Base-by-base conservation (phyloP, 805 yeast species). In the Wickerhamiella azymoides region DNA sequence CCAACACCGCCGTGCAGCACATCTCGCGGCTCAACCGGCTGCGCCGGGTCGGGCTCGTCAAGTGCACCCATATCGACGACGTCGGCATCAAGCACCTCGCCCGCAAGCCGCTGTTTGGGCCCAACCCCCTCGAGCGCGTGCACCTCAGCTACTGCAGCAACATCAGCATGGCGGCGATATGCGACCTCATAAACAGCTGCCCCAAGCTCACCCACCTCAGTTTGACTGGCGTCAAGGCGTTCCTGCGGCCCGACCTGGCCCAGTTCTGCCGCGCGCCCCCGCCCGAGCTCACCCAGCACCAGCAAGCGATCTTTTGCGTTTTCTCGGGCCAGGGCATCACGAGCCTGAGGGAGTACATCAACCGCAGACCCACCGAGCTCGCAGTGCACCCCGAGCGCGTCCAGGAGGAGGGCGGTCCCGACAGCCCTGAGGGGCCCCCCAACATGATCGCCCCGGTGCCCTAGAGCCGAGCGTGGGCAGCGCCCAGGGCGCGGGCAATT, bases 241-340 rank as follows among this genome's bases (percentile, higher is more conserved):
- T 92, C 64, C 14, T 42, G 30, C 72, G 94, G 49, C 72, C 80
- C 9, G 96, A 89, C 57, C 77, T 89, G 41, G 81, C 89, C 0
- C 77, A 75, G 52, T 88, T 77, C 62, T 88, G 96, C 61, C 79
- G 97, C 25, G 83, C 80, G 8, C 92, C 97, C 1, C 97, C 98
- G 3, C 76, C 82, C 10, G 96, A 86, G 55, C 88, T 92, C 61
- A 86, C 80, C 45, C 84, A 79, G 47, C 80, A 80, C 56, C 98
- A 92, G 62, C 79, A 79, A 52, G 73, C 79, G 18, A 71, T 83
- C 41, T 89, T 92, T 58, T 89, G 97, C 65, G 98, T 89, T 10
- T 92, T 86, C 59, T 79, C 89, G 28, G 97, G 97, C 1, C 76
- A 74, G 49, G 96, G 96, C 8, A 95, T 92, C 14, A 73, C 69